A percentile compares a stretch with the other conserved stretches of the same genome.
Conservation (phyloP, 345 rosid genomes). For the Euphorbia lathyris region DNA sequence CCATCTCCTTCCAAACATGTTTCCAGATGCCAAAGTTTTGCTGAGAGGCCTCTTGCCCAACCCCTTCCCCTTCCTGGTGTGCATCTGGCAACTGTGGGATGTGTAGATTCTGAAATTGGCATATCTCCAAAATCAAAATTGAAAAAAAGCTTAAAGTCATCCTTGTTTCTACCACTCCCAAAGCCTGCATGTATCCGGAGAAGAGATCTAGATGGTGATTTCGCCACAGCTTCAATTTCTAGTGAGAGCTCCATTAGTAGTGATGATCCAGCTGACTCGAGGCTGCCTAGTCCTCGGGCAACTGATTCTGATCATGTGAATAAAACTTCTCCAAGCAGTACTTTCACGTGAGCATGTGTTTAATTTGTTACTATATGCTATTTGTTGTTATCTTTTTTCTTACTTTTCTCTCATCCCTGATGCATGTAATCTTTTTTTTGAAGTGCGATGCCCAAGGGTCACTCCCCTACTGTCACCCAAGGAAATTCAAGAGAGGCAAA, state of each 20-base stretch:
- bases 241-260: constrained; percentile 23
- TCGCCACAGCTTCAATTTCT: constrained; percentile 25
- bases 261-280: constrained; percentile 23
- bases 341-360: constrained; percentile 24
- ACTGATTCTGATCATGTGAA: constrained; percentile 24
- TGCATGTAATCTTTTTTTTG: constrained; percentile 15
- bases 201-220: constrained; percentile 23
- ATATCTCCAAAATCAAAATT: constrained; percentile 13
- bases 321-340: constrained; percentile 19
- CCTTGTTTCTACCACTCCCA: constrained; percentile 22
- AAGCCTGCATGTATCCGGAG: constrained; percentile 18
- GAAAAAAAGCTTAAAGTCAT: constrained; percentile 12
- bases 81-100: constrained; percentile 9
- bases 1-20: constrained; percentile 28
- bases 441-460: constrained; percentile 57
- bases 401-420: constrained; percentile 16
- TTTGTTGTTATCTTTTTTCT: background rate
- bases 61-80: constrained; percentile 32
- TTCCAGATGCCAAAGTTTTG: constrained; percentile 31
- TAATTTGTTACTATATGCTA: background rate
- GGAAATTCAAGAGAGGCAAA: constrained; percentile 53
- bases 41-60: constrained; percentile 28
- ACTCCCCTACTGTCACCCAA: constrained; percentile 32
- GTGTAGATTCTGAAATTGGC: constrained; percentile 20
- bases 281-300: constrained; percentile 14